Percentiles rank a stretch among this genome's conserved stretches.
Evolutionary conservation across 2,329 filamentous ascomycete species (phyloP).

Genomic region (Pseudogymnoascus sp.): DNA sequence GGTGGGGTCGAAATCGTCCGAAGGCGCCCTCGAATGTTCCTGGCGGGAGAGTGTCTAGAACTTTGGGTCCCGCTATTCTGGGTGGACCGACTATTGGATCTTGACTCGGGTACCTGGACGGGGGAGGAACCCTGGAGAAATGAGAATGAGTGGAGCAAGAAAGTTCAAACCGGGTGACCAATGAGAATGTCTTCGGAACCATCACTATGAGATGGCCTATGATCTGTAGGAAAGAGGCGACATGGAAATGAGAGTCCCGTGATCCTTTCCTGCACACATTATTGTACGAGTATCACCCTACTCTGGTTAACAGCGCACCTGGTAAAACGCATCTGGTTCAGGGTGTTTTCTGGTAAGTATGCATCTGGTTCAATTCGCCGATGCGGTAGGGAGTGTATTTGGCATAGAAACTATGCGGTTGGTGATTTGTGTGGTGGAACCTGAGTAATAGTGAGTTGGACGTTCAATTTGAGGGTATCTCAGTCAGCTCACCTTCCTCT

Average conservation of each 20-base stretch:
- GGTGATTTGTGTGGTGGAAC: neutral
- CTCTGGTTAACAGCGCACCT: neutral
- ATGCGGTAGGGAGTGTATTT: neutral
- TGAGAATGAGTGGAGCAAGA: neutral
- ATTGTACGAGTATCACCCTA: neutral
- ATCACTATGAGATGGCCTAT: neutral
- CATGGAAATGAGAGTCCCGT: neutral
- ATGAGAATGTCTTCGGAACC: neutral
- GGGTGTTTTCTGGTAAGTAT: neutral
- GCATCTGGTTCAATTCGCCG: neutral
- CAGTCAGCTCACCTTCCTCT: neutral
- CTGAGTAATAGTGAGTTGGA: neutral
- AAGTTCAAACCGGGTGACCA: neutral
- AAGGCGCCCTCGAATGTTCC: neutral
- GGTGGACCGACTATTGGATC: constrained; percentile 2
- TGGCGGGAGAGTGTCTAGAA: neutral
- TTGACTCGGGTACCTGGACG: constrained; percentile 7
- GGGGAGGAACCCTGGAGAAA: neutral
- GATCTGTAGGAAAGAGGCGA: neutral
- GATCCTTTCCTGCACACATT: neutral
- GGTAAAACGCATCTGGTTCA: neutral
- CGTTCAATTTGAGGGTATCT: constrained; percentile 1
- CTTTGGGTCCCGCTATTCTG: constrained; percentile 5
- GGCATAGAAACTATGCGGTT: neutral
- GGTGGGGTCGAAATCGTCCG: neutral